These are phyloP conservation scores for Hypomyces perniciosus DNA, from an alignment of 2,329 filamentous ascomycete genomes.

Conservation along the genomic window DNA sequence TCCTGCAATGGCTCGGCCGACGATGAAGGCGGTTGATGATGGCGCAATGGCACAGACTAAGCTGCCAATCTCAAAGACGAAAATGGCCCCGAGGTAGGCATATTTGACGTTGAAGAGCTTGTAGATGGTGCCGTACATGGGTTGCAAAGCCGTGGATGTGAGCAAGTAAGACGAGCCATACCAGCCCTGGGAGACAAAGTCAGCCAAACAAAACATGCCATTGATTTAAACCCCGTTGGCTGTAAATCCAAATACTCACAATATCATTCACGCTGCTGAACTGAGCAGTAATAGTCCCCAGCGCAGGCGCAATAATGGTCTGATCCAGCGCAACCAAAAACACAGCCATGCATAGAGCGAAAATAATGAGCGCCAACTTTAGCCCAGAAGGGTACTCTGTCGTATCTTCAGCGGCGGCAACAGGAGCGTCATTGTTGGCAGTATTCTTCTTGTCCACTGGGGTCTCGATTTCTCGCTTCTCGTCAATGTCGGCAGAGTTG, in stretches of 20 bases:
- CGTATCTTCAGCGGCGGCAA: slow-evolving; percentile 8
- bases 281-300: slow-evolving; percentile 44
- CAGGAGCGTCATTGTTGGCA: slow-evolving; percentile 9
- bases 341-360: slow-evolving; percentile 39
- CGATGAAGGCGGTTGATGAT: slow-evolving; percentile 42
- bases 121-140: slow-evolving; percentile 45
- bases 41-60: slow-evolving; percentile 40
- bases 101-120: slow-evolving; percentile 44
- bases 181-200: slow-evolving; percentile 33
- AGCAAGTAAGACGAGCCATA: slow-evolving; percentile 46
- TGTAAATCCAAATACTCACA: slow-evolving; percentile 19
- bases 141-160: slow-evolving; percentile 44
- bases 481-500: slow-evolving; percentile 1
- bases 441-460: slow-evolving; percentile 9
- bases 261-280: slow-evolving; percentile 42
- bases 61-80: slow-evolving; percentile 40
- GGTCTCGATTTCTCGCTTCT: neutral
- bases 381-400: slow-evolving; percentile 34
- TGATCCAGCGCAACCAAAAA: slow-evolving; percentile 47
- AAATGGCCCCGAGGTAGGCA: slow-evolving; percentile 37
- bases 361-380: slow-evolving; percentile 36
- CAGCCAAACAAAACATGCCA: neutral
- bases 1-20: slow-evolving; percentile 47
- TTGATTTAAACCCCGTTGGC: too few relatives aligned
- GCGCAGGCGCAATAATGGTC: slow-evolving; percentile 47